phyloP scores from a whole-genome alignment of 371 early-diverging fungal genomes.

The Mucor circinelloides region DNA sequence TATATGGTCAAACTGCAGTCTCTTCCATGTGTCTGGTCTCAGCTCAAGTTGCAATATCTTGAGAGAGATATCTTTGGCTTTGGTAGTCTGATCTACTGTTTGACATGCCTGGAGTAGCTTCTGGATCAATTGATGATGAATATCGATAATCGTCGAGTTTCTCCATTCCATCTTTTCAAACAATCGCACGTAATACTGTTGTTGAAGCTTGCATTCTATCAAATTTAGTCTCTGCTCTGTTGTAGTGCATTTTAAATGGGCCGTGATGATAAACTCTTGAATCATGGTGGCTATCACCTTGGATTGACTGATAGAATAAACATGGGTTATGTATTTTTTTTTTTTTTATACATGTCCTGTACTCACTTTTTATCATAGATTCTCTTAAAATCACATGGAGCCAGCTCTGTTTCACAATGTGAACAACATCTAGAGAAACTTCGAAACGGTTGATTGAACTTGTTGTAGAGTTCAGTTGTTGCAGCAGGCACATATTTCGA shows the following conservation, averaged over 20 bases:
- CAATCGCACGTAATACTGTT: neutral
- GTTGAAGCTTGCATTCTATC: neutral
- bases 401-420: constrained; percentile 60
- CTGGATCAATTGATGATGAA: constrained; percentile 28
- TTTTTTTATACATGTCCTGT: neutral
- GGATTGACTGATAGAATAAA: neutral
- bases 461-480: constrained; percentile 53
- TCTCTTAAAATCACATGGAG: constrained; percentile 39
- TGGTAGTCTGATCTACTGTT: constrained; percentile 3
- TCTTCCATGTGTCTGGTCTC: constrained; percentile 65
- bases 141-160: constrained; percentile 28
- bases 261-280: neutral
- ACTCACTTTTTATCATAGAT: neutral
- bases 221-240: neutral
- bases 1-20: constrained; percentile 71
- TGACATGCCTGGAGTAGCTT: constrained; percentile 12
- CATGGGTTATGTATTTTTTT: neutral
- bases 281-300: neutral
- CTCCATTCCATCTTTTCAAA: constrained; percentile 37
- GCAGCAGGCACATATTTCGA: constrained; percentile 46
- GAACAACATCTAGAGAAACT: constrained; percentile 64
- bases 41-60: constrained; percentile 57
- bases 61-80: constrained; percentile 31
- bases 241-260: neutral
- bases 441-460: constrained; percentile 67